Evolutionary conservation across 768 basidiomycete species (phyloP).

Genomic region (Panaeolus cyanescens): DNA sequence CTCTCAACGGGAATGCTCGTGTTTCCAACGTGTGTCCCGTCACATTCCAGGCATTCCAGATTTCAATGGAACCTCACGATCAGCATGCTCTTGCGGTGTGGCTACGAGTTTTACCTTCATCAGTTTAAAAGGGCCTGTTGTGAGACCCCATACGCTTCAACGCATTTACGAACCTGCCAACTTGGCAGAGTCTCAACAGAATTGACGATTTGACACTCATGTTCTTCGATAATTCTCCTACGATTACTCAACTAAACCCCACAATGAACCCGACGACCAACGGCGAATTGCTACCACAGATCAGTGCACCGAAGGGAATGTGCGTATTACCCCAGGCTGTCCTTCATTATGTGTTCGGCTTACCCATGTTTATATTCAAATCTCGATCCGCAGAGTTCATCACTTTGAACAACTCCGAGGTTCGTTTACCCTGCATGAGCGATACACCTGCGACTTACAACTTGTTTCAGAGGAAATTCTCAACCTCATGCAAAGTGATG

Average conservation of each 20-base stretch:
- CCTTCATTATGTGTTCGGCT: background rate
- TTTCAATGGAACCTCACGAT: conserved; percentile 1
- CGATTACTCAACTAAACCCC: background rate
- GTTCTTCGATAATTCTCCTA: background rate
- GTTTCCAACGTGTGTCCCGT: background rate
- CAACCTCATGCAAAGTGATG: conserved; percentile 34
- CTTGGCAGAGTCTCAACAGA: background rate
- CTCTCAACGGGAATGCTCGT: background rate
- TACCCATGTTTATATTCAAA: conserved; percentile 6
- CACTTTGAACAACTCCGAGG: conserved; percentile 40
- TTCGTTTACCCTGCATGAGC: conserved; percentile 14
- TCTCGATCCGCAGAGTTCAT: conserved; percentile 14
- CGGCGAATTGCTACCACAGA: background rate
- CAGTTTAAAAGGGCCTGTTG: background rate
- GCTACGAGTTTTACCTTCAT: background rate
- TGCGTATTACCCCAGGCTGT: background rate
- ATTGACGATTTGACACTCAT: conserved; percentile 3
- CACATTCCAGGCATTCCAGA: background rate
- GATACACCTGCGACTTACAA: background rate
- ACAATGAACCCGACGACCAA: background rate
- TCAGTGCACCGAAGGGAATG: background rate
- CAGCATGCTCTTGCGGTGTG: conserved; percentile 10
- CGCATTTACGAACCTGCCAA: conserved; percentile 10
- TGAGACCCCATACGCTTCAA: conserved; percentile 4
- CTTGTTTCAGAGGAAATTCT: conserved; percentile 37